Conservation (phyloP, 805 yeast genomes). For the Yarrowia alimentaria region DNA sequence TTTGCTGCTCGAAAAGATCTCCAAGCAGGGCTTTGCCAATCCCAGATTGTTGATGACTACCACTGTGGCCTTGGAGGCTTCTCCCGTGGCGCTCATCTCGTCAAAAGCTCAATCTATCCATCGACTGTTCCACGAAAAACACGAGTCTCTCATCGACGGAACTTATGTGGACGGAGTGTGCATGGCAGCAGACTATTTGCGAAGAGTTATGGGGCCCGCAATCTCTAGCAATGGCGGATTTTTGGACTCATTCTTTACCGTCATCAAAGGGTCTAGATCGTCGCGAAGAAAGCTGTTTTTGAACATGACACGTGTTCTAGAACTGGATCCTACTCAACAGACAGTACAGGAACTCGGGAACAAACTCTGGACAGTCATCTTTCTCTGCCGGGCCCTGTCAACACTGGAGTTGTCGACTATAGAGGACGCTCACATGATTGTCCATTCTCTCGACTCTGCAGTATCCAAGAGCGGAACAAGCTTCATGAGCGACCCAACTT, state of each 20-base stretch:
- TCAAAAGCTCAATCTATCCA: conserved; percentile 54
- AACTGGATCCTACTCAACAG: conserved; percentile 37
- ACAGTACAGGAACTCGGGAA: conserved; percentile 30
- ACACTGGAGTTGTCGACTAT: conserved; percentile 43
- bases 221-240: conserved; percentile 38
- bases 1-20: conserved; percentile 53
- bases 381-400: conserved; percentile 45
- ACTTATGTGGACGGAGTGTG: conserved; percentile 63
- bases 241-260: conserved; percentile 45
- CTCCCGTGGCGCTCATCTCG: conserved; percentile 47
- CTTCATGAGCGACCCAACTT: too few species aligned
- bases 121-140: conserved; percentile 55
- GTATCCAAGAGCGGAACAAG: too few species aligned
- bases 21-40: conserved; percentile 67
- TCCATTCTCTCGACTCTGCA: conserved; percentile 47
- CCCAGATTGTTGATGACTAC: conserved; percentile 71
- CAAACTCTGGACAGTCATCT: conserved; percentile 40
- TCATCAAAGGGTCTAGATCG: conserved; percentile 45
- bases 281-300: conserved; percentile 46
- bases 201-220: conserved; percentile 36
- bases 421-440: conserved; percentile 53
- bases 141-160: conserved; percentile 69
- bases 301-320: conserved; percentile 40
- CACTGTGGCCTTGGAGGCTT: conserved; percentile 64
- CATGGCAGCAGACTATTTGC: conserved; percentile 50